These are phyloP conservation scores for Urostyla sp. DNA, from an alignment of 73 alveolate species.

Conservation along the genomic window DNA sequence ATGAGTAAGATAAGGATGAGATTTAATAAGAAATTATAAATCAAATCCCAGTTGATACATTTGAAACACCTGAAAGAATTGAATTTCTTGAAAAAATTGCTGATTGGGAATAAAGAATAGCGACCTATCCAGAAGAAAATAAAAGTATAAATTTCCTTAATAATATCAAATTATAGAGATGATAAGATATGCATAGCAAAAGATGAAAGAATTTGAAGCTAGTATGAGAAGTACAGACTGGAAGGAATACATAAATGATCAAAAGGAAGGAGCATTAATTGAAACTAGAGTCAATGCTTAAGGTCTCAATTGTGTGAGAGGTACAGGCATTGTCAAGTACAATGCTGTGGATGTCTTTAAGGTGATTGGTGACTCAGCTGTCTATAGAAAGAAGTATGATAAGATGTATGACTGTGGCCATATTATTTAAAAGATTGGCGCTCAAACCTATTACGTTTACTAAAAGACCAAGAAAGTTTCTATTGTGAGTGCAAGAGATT, in stretches of 20 bases:
- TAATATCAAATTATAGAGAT: background rate
- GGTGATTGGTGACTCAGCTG: constrained; percentile 26
- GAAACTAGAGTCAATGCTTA: background rate
- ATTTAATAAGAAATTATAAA: background rate
- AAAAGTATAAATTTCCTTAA: background rate
- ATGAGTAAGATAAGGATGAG: background rate
- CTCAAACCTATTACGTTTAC: constrained; percentile 11
- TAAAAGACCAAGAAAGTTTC: constrained; percentile 31
- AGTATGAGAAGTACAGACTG: background rate
- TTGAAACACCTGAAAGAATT: background rate
- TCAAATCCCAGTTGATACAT: background rate
- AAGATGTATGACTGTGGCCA: constrained; percentile 17
- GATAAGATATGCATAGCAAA: background rate
- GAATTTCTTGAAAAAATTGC: background rate
- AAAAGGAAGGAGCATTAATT: constrained; percentile 25
- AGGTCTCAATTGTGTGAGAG: constrained; percentile 14
- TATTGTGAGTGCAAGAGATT: constrained; percentile 36
- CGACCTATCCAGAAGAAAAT: background rate
- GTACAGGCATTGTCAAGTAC: constrained; percentile 2
- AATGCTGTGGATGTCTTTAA: background rate
- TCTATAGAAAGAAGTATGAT: constrained; percentile 15
- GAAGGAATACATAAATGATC: constrained; percentile 4
- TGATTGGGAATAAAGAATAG: constrained; percentile 23
- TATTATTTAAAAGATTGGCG: constrained; percentile 12
- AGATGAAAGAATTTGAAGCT: constrained; percentile 4